phyloP scores from a whole-genome alignment of 345 rosid genomes.

The thale cress (Arabidopsis thaliana) region DNA sequence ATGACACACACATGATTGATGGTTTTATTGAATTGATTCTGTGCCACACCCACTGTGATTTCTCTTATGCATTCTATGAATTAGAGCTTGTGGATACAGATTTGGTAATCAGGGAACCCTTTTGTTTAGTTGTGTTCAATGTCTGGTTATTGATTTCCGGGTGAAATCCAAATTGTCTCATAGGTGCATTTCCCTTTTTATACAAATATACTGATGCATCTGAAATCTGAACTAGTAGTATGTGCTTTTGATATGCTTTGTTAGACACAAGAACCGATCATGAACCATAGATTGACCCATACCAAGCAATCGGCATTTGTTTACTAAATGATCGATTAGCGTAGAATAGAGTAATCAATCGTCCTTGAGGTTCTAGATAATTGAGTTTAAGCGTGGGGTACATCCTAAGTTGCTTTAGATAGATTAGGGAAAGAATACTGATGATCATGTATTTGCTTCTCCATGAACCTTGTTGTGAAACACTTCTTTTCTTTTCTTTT shows the following conservation, averaged over 20 bases:
- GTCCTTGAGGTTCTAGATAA: background rate
- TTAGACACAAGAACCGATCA: background rate
- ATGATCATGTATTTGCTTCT: background rate
- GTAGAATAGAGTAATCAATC: background rate
- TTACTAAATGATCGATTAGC: background rate
- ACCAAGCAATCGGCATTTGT: background rate
- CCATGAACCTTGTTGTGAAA: background rate
- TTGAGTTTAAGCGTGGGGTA: background rate
- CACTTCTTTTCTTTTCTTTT: background rate
- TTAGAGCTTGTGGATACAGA: background rate
- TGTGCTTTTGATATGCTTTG: constrained; percentile 19
- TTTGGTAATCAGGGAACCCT: background rate
- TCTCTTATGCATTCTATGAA: background rate
- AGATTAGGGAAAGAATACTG: background rate
- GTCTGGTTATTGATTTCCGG: background rate
- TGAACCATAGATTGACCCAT: background rate
- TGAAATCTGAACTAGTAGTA: constrained; percentile 14
- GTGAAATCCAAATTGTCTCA: background rate
- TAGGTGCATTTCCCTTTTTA: background rate
- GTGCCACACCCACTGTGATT: background rate
- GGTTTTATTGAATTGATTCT: background rate
- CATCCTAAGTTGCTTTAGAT: background rate
- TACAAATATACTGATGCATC: constrained; percentile 16
- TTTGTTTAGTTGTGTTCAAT: background rate
- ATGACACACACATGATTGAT: background rate